Percentiles rank a stretch among this genome's conserved stretches.
These are phyloP conservation scores for Corylus heterophylla DNA, from an alignment of 306 rosid species.

Conservation along the genomic window DNA sequence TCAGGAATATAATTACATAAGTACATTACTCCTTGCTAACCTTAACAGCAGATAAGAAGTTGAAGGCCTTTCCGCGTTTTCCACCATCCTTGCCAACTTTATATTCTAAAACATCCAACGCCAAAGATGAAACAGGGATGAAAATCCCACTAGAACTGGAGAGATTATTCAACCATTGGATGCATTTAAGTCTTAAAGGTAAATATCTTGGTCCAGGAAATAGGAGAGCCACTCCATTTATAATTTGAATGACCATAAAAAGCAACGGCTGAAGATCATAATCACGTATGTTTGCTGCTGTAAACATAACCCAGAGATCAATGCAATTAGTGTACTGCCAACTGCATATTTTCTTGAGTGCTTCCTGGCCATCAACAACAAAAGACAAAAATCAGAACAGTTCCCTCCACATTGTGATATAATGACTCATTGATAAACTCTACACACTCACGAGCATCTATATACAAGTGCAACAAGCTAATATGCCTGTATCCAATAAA, in stretches of 20 bases:
- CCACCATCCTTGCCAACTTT: constrained; percentile 63
- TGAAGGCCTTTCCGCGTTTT: constrained; percentile 54
- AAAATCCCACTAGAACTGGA: constrained; percentile 76
- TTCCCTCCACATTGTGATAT: constrained; percentile 13
- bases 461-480: constrained; percentile 6
- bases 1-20: neutral
- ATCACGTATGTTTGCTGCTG: constrained; percentile 54
- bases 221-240: constrained; percentile 73
- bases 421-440: constrained; percentile 9
- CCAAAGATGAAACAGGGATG: constrained; percentile 78
- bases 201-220: constrained; percentile 95
- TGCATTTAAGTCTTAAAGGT: constrained; percentile 81
- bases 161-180: constrained; percentile 83
- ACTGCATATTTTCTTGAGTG: constrained; percentile 68
- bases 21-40: constrained; percentile 36
- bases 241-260: constrained; percentile 63
- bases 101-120: constrained; percentile 73
- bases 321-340: constrained; percentile 79
- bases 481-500: constrained; percentile 11
- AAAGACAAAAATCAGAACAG: constrained; percentile 30
- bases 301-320: constrained; percentile 79
- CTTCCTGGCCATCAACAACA: constrained; percentile 62
- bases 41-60: constrained; percentile 56
- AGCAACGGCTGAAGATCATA: constrained; percentile 73
- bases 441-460: neutral